Conservation (phyloP, 768 basidiomycete genomes). For the Russula sp. region DNA sequence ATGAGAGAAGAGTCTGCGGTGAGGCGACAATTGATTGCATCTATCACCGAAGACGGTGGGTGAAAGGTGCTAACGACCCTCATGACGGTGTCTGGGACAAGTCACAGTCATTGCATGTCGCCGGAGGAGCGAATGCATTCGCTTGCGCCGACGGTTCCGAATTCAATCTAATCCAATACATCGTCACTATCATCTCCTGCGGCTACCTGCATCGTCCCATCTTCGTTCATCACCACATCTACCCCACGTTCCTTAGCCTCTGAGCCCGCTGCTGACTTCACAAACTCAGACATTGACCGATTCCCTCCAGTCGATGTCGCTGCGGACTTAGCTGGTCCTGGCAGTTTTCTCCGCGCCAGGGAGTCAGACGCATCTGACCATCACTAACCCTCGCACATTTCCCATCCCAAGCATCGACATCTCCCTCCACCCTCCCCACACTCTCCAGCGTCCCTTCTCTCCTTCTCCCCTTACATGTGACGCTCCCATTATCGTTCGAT, state of each 20-base stretch:
- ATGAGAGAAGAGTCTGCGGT: conserved; percentile 48
- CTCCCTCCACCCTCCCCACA: conserved; percentile 39
- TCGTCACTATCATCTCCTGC: conserved; percentile 15
- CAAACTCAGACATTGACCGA: conserved; percentile 51
- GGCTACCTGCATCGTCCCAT: conserved; percentile 53
- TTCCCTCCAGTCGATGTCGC: conserved; percentile 27
- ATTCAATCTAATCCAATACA: background rate
- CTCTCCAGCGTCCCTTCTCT: conserved; percentile 54
- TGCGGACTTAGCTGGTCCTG: conserved; percentile 33
- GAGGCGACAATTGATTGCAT: conserved; percentile 68
- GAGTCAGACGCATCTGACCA: conserved; percentile 43
- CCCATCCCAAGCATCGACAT: conserved; percentile 42
- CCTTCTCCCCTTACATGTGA: conserved; percentile 55
- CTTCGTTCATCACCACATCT: conserved; percentile 54
- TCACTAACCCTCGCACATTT: conserved; percentile 63
- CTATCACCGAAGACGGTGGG: conserved; percentile 65
- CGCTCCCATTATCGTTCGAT: conserved; percentile 60
- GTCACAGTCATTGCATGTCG: background rate
- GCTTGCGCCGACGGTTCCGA: too few relatives aligned
- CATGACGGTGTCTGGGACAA: conserved; percentile 36
- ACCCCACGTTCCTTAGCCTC: conserved; percentile 35
- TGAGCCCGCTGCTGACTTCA: conserved; percentile 37
- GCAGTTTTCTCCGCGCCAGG: conserved; percentile 45
- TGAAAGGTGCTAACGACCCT: conserved; percentile 74
- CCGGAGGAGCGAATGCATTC: too few relatives aligned